Evolutionary conservation across 2,329 filamentous ascomycete genomes (phyloP), one percentile per base, ranked within the genome.

Genomic region (Cladosporium sp.): DNA sequence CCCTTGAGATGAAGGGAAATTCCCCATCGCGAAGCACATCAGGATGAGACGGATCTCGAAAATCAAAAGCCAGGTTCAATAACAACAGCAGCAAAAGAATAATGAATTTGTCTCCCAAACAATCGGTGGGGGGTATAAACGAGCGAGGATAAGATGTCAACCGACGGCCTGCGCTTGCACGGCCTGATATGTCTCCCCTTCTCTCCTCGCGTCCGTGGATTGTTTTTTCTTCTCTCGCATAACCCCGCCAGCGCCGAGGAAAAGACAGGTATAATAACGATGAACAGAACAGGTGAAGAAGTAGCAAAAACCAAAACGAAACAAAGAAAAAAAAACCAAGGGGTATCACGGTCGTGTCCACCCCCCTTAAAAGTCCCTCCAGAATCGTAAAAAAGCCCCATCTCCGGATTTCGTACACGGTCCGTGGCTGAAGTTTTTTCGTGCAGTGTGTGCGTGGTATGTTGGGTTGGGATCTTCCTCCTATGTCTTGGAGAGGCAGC

Each of bases 351-450:
- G n/a, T 46, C 32, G 32, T 33, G 10, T 35, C 48, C 34, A 35
- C 42, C 42, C 18, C 14, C 9, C 14, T 34, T 28, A 13, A 18
- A 40, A 16, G 16, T 34, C 48, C 40, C 34, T 41, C 31, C 38
- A 14, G 32, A 14, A 16, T 33, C 28, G 42, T 33, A 35, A 43
- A 33, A 9, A n/a, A 4, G 35, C 37, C 16, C 19, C 9, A 42
- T 9, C 16, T 49, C 28, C 28, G n/a, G 38, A 34, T 42, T 53
- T 49, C 46, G 43, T 50, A 42, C 32, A 46, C 43, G 37, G n/a
- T 35, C 42, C 31, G 40, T 50, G 31, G 11, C 14, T 48, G 46
- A 8, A 28, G 4, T 4, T 28, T 28, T 11, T 40, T 37, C 34
- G 33, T 18, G 45, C 48, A 41, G 37, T 51, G 45, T 37, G 22